phyloP scores from a whole-genome alignment of 192 early-diverging fungal genomes.

The Umbelopsis vinacea region DNA sequence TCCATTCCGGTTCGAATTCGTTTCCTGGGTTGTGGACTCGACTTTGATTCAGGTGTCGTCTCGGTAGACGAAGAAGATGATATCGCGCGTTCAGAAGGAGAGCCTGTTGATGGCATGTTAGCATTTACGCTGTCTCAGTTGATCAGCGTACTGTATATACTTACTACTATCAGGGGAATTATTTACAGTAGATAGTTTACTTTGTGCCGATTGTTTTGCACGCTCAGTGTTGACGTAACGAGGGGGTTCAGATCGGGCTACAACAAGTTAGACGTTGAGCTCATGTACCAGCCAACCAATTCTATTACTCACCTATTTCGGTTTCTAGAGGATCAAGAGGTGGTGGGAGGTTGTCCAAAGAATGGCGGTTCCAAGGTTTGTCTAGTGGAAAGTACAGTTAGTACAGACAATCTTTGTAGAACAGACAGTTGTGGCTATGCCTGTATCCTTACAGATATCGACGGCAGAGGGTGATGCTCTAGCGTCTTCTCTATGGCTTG shows the following conservation, averaged over 20 bases:
- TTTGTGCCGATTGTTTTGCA: background rate
- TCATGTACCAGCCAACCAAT: background rate
- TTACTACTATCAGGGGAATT: conserved; percentile 12
- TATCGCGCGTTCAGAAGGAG: background rate
- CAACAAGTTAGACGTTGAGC: background rate
- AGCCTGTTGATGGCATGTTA: background rate
- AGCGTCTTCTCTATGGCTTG: background rate
- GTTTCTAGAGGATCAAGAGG: background rate
- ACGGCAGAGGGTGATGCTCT: background rate
- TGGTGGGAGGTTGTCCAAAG: conserved; percentile 2
- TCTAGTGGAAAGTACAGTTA: background rate
- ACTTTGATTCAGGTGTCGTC: background rate
- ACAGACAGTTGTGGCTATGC: background rate
- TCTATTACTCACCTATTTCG: background rate
- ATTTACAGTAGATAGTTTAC: background rate
- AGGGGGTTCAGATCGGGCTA: background rate
- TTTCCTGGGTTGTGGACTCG: conserved; percentile 5
- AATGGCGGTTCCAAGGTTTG: background rate
- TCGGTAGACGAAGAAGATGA: background rate
- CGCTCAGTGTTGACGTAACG: background rate
- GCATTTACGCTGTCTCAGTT: background rate
- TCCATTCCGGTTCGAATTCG: background rate
- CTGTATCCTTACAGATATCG: background rate
- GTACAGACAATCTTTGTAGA: background rate
- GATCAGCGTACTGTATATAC: background rate